Base-by-base conservation (phyloP, 805 yeast genomes). In the Clavispora fructus region DNA sequence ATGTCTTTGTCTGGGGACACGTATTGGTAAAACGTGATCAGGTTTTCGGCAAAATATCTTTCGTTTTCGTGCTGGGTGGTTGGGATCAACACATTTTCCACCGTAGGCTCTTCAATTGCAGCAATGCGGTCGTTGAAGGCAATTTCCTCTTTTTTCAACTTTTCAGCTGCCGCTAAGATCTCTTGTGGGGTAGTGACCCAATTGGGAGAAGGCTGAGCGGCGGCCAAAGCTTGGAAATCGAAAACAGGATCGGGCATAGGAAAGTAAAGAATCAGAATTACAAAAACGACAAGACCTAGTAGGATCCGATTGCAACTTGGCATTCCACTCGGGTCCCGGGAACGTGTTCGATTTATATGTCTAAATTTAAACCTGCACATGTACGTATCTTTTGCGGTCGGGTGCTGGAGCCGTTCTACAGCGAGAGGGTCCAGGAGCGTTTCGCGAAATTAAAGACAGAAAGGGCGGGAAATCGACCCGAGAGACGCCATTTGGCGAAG, bases 11-110 rank as follows among this genome's bases (percentile, higher is more conserved):
- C 73, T 17, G 80, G 57, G 3, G 91, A 83, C 10, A 88, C 91
- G 54, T 84, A 83, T 62, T 82, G 88, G 57, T 80, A 83, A 59
- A 88, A 87, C 16, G 83, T 69, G 54, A 86, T 63, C 53, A 75
- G 83, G 54, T 75, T 76, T 26, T 69, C 68, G 7, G 73, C 43
- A 6, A 74, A 73, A 9, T 70, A 63, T 38, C 73, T 69, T 25
- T 64, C 65, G 58, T 85, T 82, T 51, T 79, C 81, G 44, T 73
- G 63, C 32, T 70, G 62, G 23, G 82, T 78, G 47, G 67, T 71
- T 13, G 85, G 82, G 43, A 67, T 62, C 46, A 87, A 72, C 11
- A 81, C 78, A 44, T 68, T 73, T 2, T 79, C 85, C 47, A 85
- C 65, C 2, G 83, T 69, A 6, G 89, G 83, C 13, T 62, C 56